Conservation (phyloP, 768 basidiomycete species). For the Boletellus ananiceps region DNA sequence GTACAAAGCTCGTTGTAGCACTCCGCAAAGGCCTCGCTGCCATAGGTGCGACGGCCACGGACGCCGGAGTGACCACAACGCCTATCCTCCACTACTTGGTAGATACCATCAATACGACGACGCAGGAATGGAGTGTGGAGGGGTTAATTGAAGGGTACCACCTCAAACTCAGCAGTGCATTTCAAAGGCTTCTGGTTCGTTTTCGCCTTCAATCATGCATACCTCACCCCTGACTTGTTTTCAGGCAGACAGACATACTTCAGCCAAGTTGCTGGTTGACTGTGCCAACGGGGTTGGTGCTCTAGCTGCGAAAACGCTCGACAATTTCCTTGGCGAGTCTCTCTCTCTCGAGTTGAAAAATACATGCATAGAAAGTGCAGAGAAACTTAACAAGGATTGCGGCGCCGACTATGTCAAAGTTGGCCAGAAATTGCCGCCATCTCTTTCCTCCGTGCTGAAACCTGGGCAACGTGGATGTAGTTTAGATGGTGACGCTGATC, state of each 20-base stretch:
- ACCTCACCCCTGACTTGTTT: conserved; percentile 5
- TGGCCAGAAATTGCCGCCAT: conserved; percentile 78
- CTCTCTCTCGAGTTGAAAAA: conserved; percentile 69
- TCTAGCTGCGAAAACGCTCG: conserved; percentile 58
- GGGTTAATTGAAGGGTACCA: conserved; percentile 83
- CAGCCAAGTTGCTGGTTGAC: conserved; percentile 73
- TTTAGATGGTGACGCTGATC: conserved; percentile 96
- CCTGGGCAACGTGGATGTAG: conserved; percentile 85
- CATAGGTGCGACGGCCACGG: conserved; percentile 59
- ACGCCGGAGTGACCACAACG: conserved; percentile 87
- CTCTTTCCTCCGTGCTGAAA: conserved; percentile 55
- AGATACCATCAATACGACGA: conserved; percentile 81
- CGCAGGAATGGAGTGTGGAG: conserved; percentile 71
- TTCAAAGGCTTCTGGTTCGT: conserved; percentile 83
- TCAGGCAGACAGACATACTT: conserved; percentile 55
- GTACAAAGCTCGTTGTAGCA: conserved; percentile 66
- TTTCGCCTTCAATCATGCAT: background rate
- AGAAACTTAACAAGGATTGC: conserved; percentile 79
- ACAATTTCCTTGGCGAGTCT: conserved; percentile 51
- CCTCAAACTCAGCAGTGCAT: conserved; percentile 73
- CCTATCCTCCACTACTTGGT: conserved; percentile 96
- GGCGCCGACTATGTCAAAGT: conserved; percentile 99
- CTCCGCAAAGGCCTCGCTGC: conserved; percentile 80
- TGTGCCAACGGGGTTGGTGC: conserved; percentile 99
- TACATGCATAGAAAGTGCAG: conserved; percentile 55